These are phyloP conservation scores for Vitis labrusca DNA, from an alignment of 164 flowering plant species.

Conservation along the genomic window DNA sequence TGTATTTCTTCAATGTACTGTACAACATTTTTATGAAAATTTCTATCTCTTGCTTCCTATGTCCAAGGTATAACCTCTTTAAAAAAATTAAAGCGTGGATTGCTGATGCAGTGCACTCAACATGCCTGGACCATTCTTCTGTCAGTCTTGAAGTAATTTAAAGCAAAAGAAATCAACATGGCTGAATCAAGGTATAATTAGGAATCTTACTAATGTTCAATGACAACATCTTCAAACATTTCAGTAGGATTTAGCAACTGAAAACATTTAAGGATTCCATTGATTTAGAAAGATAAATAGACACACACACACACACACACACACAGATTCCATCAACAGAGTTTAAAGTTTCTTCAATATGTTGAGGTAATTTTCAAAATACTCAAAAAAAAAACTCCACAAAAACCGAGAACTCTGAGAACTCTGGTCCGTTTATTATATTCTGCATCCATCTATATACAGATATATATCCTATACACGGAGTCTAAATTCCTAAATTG, in stretches of 20 bases:
- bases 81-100: conserved; percentile 37
- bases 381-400: too few relatives aligned
- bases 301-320: too few relatives aligned
- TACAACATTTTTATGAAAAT: conserved; percentile 16
- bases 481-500: too few relatives aligned
- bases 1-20: conserved; percentile 35
- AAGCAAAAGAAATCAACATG: too few relatives aligned
- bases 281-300: too few relatives aligned
- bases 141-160: neutral
- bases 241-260: conserved; percentile 43
- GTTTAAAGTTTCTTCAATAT: neutral
- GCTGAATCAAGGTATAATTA: too few relatives aligned
- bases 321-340: too few relatives aligned
- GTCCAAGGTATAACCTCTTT: conserved; percentile 39
- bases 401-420: too few relatives aligned
- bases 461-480: too few relatives aligned
- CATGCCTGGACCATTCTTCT: conserved; percentile 1
- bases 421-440: too few relatives aligned
- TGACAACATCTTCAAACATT: conserved; percentile 32
- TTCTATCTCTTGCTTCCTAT: conserved; percentile 44
- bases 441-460: too few relatives aligned
- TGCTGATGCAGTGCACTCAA: conserved; percentile 44
- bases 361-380: neutral
- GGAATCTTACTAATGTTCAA: conserved; percentile 28
- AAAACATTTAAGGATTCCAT: neutral